Evolutionary conservation across 1,284 basidiomycete genomes (phyloP), one percentile per base, ranked within the genome.

Genomic region (Cystobasidium slooffiae): DNA sequence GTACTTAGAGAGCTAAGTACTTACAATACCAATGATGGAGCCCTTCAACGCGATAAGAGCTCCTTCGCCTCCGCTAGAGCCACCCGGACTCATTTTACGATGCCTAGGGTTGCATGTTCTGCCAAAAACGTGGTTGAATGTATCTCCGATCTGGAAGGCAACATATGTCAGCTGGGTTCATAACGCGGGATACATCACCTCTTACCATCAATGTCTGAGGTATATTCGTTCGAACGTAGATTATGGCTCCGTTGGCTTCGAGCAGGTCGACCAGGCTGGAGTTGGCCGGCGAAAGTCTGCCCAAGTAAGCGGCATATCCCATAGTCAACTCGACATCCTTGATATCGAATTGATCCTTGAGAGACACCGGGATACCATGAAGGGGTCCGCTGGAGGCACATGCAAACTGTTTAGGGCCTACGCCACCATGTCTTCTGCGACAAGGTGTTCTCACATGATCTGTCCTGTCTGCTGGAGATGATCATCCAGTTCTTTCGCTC

Each of bases 291-390:
- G 75, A 74, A 31, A 75, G 55, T 31, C 63, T 68, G 14, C 77
- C 75, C 18, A 76, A 52, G 20, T 59, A 66, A 3, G 68, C 72
- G 1, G 72, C 75, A 53, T 74, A 75, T 68, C 79, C 7, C 74
- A 77, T 76, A 6, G 79, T 80, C 81, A 88, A 59, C 85, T 86
- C 0, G 76, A 80, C 47, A 51, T 77, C 87, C 85, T 65, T 74
- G 68, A 84, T 78, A 62, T 79, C 78, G 67, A 83, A 80, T 70
- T 83, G 82, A 59, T 84, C 83, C 80, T 89, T 90, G 69, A 90
- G 78, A 8, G 87, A 88, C 67, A 90, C 83, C 0, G 88, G 88
- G 3, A 90, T 81, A 2, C 88, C 88, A 77, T 89, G 88, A 37
- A 89, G 81, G 1, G 88, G 87, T 1, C 88, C 88, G 20, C 87